These are phyloP conservation scores for Trametes meyenii DNA, from an alignment of 768 basidiomycete genomes.

Conservation along the genomic window DNA sequence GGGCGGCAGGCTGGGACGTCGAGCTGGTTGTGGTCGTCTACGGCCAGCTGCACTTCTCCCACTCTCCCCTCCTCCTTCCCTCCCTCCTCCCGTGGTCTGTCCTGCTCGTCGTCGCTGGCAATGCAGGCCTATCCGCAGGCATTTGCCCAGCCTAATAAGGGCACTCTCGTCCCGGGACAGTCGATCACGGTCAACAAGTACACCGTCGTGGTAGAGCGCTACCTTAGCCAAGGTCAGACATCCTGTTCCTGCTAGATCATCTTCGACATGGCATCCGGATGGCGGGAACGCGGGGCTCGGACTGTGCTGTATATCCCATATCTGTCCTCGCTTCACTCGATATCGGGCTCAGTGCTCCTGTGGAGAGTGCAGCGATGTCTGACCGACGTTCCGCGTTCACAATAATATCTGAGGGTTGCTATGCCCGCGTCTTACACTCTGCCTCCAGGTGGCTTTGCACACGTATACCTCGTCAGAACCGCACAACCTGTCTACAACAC, in stretches of 20 bases:
- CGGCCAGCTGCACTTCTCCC: slow-evolving; percentile 9
- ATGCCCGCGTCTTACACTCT: slow-evolving; percentile 15
- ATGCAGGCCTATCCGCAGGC: slow-evolving; percentile 55
- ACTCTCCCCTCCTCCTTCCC: slow-evolving; percentile 4
- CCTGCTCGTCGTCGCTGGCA: slow-evolving; percentile 19
- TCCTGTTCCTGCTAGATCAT: slow-evolving; percentile 16
- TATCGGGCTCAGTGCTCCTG: background rate
- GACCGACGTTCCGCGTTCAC: background rate
- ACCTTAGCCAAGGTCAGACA: slow-evolving; percentile 86
- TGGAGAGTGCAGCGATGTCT: background rate
- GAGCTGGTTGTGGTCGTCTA: slow-evolving; percentile 14
- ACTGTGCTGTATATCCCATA: too few species aligned
- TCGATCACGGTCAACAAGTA: slow-evolving; percentile 88
- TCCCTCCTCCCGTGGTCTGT: slow-evolving; percentile 3
- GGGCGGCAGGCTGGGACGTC: background rate
- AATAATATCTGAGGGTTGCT: slow-evolving; percentile 9
- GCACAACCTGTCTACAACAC: slow-evolving; percentile 86
- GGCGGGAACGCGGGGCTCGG: background rate
- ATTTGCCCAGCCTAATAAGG: slow-evolving; percentile 52
- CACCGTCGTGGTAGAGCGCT: slow-evolving; percentile 89
- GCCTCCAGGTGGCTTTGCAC: slow-evolving; percentile 88
- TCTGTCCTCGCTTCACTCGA: too few species aligned
- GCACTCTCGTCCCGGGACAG: slow-evolving; percentile 80
- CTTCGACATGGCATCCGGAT: background rate
- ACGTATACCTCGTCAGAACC: slow-evolving; percentile 94